These are phyloP conservation scores for Curvularia spicifera DNA, from an alignment of 2,329 filamentous ascomycete genomes.

Conservation along the genomic window DNA sequence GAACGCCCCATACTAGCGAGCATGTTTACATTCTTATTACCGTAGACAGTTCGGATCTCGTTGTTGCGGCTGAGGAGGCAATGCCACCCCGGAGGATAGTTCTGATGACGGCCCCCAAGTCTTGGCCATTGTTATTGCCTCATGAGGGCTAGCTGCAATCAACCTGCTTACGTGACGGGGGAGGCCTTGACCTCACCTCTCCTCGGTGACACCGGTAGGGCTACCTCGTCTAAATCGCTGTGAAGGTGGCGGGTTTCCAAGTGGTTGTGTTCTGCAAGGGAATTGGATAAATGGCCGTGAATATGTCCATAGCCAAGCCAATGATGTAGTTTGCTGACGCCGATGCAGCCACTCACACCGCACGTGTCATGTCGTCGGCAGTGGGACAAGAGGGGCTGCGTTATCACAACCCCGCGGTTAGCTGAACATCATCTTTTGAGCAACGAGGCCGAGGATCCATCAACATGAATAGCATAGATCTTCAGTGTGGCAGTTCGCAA, in stretches of 20 bases:
- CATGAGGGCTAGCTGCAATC: conserved; percentile 12
- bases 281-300: background rate
- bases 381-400: background rate
- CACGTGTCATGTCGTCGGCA: background rate
- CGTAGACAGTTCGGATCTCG: conserved; percentile 13
- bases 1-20: background rate
- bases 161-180: conserved; percentile 5
- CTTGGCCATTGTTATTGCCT: conserved; percentile 28
- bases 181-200: conserved; percentile 1
- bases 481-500: background rate
- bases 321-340: background rate
- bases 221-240: background rate
- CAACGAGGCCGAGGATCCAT: background rate
- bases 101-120: background rate
- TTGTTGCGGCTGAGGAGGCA: conserved; percentile 3
- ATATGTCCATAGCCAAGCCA: background rate
- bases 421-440: background rate
- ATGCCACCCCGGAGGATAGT: background rate
- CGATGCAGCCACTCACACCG: background rate
- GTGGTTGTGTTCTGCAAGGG: background rate
- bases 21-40: conserved; percentile 33
- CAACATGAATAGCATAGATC: background rate
- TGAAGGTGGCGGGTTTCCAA: background rate
- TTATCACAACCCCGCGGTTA: background rate
- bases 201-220: background rate